A percentile compares a stretch with the other conserved stretches of the same genome.
Conservation (phyloP, 768 basidiomycete species). For the Lactifluus echinatus region DNA sequence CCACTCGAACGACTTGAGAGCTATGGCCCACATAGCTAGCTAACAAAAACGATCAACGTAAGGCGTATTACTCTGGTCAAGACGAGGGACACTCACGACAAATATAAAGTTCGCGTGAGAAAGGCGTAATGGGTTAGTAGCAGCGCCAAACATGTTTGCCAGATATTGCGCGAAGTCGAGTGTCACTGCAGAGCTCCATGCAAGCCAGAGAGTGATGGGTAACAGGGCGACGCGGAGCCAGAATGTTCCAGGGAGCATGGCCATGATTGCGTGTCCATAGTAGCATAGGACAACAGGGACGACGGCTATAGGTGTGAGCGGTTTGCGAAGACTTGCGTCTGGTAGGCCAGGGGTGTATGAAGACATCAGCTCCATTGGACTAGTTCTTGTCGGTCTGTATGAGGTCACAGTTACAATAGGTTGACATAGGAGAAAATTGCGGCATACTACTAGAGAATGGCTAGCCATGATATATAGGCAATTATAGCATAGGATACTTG, state of each 20-base stretch:
- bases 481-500: not conserved
- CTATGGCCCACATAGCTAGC: conserved; percentile 8
- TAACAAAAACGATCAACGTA: no score
- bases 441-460: not conserved
- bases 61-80: no score
- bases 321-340: conserved; percentile 5
- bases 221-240: conserved; percentile 2
- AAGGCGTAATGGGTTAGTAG: not conserved
- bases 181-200: not conserved
- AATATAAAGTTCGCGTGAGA: conserved; percentile 6
- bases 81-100: conserved; percentile 2
- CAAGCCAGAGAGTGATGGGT: conserved; percentile 14
- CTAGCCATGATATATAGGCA: conserved; percentile 13
- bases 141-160: not conserved
- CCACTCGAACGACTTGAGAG: conserved; percentile 17
- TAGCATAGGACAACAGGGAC: conserved; percentile 9
- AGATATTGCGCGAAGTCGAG: conserved; percentile 7
- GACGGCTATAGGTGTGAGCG: not conserved
- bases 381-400: not conserved
- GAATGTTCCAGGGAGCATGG: conserved; percentile 9
- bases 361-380: not conserved
- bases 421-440: not conserved
- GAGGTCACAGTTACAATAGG: not conserved
- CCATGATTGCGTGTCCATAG: conserved; percentile 16
- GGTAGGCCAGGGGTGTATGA: not conserved